A percentile compares a stretch with the other conserved stretches of the same genome.
These are phyloP conservation scores for Coprinellus micaceus DNA, from an alignment of 768 basidiomycete species.

Conservation along the genomic window DNA sequence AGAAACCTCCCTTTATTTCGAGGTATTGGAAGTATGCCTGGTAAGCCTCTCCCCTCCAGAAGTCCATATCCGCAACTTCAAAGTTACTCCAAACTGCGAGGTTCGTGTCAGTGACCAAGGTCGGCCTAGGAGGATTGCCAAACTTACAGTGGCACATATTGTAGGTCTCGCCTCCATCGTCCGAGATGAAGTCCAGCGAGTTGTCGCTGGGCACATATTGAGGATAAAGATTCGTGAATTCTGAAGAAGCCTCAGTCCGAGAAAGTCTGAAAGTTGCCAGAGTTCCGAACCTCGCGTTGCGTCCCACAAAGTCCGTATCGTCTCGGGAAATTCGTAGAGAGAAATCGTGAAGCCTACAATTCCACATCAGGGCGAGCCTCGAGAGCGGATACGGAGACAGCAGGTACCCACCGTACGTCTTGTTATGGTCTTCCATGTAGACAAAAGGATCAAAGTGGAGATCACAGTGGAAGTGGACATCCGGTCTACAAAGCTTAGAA, in stretches of 20 bases:
- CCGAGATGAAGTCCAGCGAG: conserved; percentile 61
- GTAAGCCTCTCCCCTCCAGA: conserved; percentile 66
- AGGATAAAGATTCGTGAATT: conserved; percentile 55
- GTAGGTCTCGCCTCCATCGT: conserved; percentile 67
- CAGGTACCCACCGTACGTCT: conserved; percentile 53
- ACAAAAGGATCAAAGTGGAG: conserved; percentile 66
- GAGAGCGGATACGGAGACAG: neutral
- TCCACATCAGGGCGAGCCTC: conserved; percentile 9
- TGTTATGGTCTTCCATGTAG: conserved; percentile 68
- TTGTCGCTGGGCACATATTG: conserved; percentile 56
- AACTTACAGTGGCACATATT: conserved; percentile 78
- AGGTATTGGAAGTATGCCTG: conserved; percentile 61
- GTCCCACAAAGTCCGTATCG: conserved; percentile 77
- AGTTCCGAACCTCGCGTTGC: conserved; percentile 52
- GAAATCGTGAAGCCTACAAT: conserved; percentile 65
- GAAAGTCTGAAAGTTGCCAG: neutral
- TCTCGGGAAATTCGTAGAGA: conserved; percentile 71
- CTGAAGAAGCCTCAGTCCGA: conserved; percentile 33
- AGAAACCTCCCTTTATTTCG: conserved; percentile 62
- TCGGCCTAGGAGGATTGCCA: too few species aligned
- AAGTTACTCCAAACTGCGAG: conserved; percentile 74
- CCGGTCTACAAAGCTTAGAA: conserved; percentile 45
- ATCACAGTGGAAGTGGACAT: conserved; percentile 75
- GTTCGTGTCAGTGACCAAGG: neutral
- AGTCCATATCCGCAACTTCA: conserved; percentile 67